These are phyloP conservation scores for Geopyxis carbonaria DNA, from an alignment of 495 filamentous ascomycete genomes.

Conservation along the genomic window DNA sequence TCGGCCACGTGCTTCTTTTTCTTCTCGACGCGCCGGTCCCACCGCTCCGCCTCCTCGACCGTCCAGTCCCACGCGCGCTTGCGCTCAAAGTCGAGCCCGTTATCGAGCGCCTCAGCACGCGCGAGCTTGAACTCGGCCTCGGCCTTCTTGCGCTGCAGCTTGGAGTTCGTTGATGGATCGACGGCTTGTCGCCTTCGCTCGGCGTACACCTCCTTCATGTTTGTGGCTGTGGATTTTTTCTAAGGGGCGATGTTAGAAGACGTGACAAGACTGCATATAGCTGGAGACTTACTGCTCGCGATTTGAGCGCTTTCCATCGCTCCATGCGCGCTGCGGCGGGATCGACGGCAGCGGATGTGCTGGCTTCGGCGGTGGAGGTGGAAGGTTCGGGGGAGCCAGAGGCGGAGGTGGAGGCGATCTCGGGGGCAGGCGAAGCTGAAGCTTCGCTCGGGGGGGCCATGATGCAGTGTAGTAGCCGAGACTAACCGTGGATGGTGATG, in stretches of 20 bases:
- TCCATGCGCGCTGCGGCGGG: constrained; percentile 39
- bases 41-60: constrained; percentile 75
- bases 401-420: constrained; percentile 3
- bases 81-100: constrained; percentile 84
- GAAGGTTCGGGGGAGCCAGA: too few relatives aligned
- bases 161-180: constrained; percentile 54
- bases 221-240: constrained; percentile 58
- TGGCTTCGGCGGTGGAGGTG: constrained; percentile 1
- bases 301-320: constrained; percentile 72
- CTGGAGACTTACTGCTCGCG: constrained; percentile 41
- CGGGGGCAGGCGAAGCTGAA: background rate
- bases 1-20: constrained; percentile 67
- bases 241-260: constrained; percentile 24
- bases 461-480: constrained; percentile 5
- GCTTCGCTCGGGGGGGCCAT: constrained; percentile 10
- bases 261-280: constrained; percentile 2
- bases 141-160: constrained; percentile 61
- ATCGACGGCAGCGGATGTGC: constrained; percentile 4
- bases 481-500: constrained; percentile 6
- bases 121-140: constrained; percentile 83
- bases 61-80: constrained; percentile 99
- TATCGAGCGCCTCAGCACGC: constrained; percentile 71
- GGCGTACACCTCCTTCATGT: constrained; percentile 65
- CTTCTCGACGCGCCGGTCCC: constrained; percentile 80
- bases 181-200: constrained; percentile 65